A percentile compares a stretch with the other conserved stretches of the same genome.
Conservation (phyloP, 352 stramenopile genomes). For the Globisporangium barbulae region DNA sequence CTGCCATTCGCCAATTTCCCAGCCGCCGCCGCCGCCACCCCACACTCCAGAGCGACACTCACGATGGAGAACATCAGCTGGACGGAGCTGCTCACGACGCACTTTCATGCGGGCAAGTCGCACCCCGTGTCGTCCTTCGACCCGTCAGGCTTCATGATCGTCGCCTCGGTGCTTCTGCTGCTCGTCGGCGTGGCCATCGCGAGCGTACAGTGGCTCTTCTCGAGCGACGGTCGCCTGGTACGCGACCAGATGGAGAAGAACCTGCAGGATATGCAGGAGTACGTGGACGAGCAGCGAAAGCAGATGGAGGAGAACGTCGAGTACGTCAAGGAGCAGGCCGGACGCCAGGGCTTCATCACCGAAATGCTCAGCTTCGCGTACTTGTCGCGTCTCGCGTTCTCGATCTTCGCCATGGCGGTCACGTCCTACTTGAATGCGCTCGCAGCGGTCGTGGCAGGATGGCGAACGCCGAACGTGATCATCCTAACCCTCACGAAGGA, state of each 20-base stretch:
- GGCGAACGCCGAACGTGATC: constrained; percentile 81
- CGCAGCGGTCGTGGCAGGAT: constrained; percentile 75
- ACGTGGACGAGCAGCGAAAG: constrained; percentile 61
- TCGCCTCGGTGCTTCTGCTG: constrained; percentile 66
- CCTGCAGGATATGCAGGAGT: constrained; percentile 74
- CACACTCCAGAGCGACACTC: background rate
- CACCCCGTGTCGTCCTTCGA: constrained; percentile 81
- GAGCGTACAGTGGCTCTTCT: constrained; percentile 36
- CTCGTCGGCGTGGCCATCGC: constrained; percentile 60
- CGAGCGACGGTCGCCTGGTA: constrained; percentile 35
- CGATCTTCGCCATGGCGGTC: constrained; percentile 71
- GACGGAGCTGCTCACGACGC: constrained; percentile 68
- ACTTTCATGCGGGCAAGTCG: constrained; percentile 85
- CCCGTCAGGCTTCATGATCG: constrained; percentile 82
- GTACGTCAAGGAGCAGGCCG: constrained; percentile 63
- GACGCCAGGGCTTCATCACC: constrained; percentile 76
- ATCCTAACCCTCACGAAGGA: constrained; percentile 64
- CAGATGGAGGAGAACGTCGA: constrained; percentile 69
- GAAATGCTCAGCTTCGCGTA: constrained; percentile 89
- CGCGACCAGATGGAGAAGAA: constrained; percentile 68
- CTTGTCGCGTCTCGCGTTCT: constrained; percentile 77
- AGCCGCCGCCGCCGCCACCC: background rate
- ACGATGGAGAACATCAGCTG: constrained; percentile 53
- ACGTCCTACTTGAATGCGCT: constrained; percentile 84
- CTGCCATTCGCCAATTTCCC: background rate